Conservation (phyloP, 352 stramenopile genomes). For the Phytophthora pseudosyringae region DNA sequence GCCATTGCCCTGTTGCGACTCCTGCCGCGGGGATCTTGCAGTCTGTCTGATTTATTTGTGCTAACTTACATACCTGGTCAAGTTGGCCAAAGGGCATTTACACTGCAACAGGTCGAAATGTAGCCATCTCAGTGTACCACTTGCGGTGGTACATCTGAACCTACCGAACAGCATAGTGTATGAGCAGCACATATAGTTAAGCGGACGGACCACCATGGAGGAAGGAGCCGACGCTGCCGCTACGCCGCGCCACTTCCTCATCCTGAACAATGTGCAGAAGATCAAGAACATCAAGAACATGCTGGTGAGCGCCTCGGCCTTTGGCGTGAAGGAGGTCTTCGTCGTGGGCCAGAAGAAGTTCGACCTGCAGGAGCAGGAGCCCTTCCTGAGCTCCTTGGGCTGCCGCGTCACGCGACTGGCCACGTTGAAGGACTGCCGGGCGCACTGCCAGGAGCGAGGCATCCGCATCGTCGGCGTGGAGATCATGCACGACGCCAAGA, state of each 20-base stretch:
- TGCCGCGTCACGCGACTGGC: conserved; percentile 72
- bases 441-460: conserved; percentile 54
- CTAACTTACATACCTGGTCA: conserved; percentile 4
- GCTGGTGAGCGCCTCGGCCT: conserved; percentile 81
- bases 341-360: conserved; percentile 91
- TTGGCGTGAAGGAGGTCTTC: conserved; percentile 85
- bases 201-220: neutral
- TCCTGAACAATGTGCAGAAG: conserved; percentile 95
- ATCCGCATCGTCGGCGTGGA: conserved; percentile 94
- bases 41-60: conserved; percentile 40
- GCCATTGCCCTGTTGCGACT: conserved; percentile 22
- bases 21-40: conserved; percentile 33
- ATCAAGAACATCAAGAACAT: conserved; percentile 90
- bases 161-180: conserved; percentile 13
- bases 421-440: conserved; percentile 83
- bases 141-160: conserved; percentile 12
- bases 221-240: neutral
- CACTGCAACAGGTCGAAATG: conserved; percentile 14
- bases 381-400: conserved; percentile 52
- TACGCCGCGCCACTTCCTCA: conserved; percentile 66
- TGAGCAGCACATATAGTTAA: neutral
- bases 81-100: neutral
- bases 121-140: conserved; percentile 37
- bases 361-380: conserved; percentile 59
- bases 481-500: conserved; percentile 89